Conservation (phyloP, 306 rosid species). For the Lathyrus oleraceus region DNA sequence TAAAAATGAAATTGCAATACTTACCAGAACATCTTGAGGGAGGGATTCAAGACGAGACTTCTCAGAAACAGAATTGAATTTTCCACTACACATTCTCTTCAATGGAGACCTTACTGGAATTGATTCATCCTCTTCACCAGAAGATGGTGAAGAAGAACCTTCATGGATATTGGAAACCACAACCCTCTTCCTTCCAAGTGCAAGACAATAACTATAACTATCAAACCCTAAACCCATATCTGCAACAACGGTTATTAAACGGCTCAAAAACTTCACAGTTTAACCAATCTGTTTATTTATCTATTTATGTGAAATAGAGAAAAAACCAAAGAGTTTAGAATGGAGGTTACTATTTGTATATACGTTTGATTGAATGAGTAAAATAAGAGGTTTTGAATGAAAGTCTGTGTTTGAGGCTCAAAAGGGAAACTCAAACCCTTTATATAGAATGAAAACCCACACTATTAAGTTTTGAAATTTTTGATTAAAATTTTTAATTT, state of each 20-base stretch:
- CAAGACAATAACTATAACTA: slow-evolving; percentile 39
- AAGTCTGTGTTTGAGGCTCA: neutral
- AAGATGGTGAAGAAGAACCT: slow-evolving; percentile 20
- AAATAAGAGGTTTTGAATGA: neutral
- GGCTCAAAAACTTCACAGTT: neutral
- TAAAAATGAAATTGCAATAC: slow-evolving; percentile 22
- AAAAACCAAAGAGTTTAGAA: neutral
- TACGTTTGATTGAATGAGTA: too few species aligned
- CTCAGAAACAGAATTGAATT: slow-evolving; percentile 27
- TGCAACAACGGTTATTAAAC: slow-evolving; percentile 16
- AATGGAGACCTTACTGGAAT: slow-evolving; percentile 36
- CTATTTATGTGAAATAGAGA: neutral
- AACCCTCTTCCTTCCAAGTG: slow-evolving; percentile 71
- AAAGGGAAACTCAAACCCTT: neutral
- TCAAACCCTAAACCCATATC: slow-evolving; percentile 51
- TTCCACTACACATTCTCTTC: slow-evolving; percentile 54
- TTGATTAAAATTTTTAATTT: neutral
- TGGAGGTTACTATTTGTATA: slow-evolving; percentile 23
- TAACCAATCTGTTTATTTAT: neutral
- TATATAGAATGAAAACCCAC: slow-evolving; percentile 17
- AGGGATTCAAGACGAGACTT: slow-evolving; percentile 60
- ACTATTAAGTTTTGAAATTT: neutral
- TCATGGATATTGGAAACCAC: slow-evolving; percentile 40
- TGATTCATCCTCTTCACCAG: neutral
- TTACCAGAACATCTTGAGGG: slow-evolving; percentile 77